These are phyloP conservation scores for Corniculantispora saksenae DNA, from an alignment of 2,329 filamentous ascomycete species.

Conservation along the genomic window DNA sequence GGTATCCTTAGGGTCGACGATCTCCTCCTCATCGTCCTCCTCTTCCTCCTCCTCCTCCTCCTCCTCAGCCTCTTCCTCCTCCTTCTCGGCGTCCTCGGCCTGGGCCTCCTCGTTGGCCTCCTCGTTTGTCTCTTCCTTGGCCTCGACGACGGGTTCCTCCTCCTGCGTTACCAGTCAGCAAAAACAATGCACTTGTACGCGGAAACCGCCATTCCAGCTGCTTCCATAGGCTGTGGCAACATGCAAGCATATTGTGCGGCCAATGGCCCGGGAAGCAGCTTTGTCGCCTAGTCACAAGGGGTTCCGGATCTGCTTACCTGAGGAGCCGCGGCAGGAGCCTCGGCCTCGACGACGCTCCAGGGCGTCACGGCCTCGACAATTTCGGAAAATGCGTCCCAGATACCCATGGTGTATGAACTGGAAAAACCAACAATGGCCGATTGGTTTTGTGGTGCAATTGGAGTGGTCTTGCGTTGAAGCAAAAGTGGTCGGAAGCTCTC, in stretches of 20 bases:
- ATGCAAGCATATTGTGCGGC: background rate
- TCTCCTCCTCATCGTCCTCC: slow-evolving; percentile 74
- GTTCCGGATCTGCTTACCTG: slow-evolving; percentile 43
- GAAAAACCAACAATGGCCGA: slow-evolving; percentile 42
- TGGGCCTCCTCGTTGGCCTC: slow-evolving; percentile 30
- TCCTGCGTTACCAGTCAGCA: slow-evolving; percentile 34
- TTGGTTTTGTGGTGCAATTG: slow-evolving; percentile 38
- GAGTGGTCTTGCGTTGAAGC: slow-evolving; percentile 27
- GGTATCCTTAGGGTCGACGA: slow-evolving; percentile 83
- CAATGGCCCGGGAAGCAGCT: slow-evolving; percentile 19
- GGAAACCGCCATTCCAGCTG: background rate
- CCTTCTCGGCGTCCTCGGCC: slow-evolving; percentile 36
- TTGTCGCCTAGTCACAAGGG: background rate
- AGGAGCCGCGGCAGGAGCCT: slow-evolving; percentile 68
- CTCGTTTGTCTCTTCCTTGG: slow-evolving; percentile 29
- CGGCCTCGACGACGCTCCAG: slow-evolving; percentile 65
- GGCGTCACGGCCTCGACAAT: slow-evolving; percentile 65
- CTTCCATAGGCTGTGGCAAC: background rate
- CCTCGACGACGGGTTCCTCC: slow-evolving; percentile 29
- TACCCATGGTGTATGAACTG: slow-evolving; percentile 57
- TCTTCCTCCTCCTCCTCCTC: slow-evolving; percentile 50
- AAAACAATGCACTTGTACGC: background rate
- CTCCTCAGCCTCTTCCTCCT: slow-evolving; percentile 48
- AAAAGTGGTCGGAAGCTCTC: slow-evolving; percentile 43
- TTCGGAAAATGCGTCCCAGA: slow-evolving; percentile 66